These are phyloP conservation scores for Fragaria ananassa DNA, from an alignment of 306 rosid genomes.

Conservation along the genomic window DNA sequence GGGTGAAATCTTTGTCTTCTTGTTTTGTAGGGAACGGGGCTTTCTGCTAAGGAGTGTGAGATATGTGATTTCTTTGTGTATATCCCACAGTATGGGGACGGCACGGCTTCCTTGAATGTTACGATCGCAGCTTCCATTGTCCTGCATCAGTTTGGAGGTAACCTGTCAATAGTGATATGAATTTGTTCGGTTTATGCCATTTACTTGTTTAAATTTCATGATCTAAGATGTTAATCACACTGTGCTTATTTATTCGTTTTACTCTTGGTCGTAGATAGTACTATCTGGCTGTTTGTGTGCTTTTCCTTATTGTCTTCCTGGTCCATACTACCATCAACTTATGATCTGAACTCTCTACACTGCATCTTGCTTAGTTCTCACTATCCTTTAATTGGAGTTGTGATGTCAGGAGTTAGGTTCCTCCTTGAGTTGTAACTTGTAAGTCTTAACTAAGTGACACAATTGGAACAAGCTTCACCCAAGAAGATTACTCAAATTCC, in stretches of 20 bases:
- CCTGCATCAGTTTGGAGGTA: constrained; percentile 93
- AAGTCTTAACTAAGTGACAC: not conserved
- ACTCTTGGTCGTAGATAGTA: not conserved
- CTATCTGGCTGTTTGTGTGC: not conserved
- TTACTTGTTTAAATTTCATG: not conserved
- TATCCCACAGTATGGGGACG: constrained; percentile 84
- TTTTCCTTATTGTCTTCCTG: not conserved
- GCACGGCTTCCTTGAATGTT: constrained; percentile 91
- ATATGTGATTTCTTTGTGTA: constrained; percentile 92
- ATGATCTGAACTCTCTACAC: not conserved
- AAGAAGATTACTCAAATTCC: not conserved
- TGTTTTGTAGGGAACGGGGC: constrained; percentile 68
- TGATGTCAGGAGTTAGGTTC: not conserved
- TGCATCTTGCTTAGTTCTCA: not conserved
- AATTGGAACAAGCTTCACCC: not conserved
- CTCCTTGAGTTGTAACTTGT: not conserved
- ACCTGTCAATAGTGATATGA: not conserved
- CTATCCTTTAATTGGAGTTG: not conserved
- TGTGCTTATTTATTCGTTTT: not conserved
- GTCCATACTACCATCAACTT: not conserved
- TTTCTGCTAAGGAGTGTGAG: constrained; percentile 76
- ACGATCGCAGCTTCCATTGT: constrained; percentile 94
- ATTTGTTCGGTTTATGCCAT: not conserved
- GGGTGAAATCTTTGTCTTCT: constrained; percentile 4
- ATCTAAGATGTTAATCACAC: not conserved